Base-by-base conservation (phyloP, 768 basidiomycete genomes). In the Collybiopsis confluens region DNA sequence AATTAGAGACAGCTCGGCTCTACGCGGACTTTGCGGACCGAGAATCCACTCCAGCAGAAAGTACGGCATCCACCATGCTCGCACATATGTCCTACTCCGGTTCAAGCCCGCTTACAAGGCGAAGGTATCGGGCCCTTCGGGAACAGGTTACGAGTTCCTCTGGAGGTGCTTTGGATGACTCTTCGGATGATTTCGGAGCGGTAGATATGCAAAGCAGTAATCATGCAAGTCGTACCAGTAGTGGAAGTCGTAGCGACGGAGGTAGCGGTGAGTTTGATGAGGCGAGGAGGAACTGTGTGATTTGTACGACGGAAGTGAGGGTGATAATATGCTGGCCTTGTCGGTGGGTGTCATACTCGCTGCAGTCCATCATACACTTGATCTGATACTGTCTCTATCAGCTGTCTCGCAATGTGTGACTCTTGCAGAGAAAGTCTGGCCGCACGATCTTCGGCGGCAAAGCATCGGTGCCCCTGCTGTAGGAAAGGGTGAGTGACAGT, bases 271-370 rank as follows among this genome's bases (percentile, higher is more conserved):
- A 44, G 9, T 24, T 46, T 30, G 56, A 61, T 51, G 62, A 68
- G n/a, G 27, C 58, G 43, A 62, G 45, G 27, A 56, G 65, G 54
- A 66, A 68, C 54, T 91, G 89, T 61, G 88, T 91, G 4, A 77
- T 91, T 45, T 91, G 88, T 59, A 87, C 82, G 24, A 70, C 71
- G n/a, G 84, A 85, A 54, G 70, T 76, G 24, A 70, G 88, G 45
- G 81, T 86, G 62, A 78, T 91, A 54, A 87, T 91, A 47, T 90
- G 87, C 61, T 91, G 88, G 88, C 88, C 88, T n/a, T 90, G 88
- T 65, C 79, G 88, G 85, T 88, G 56, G 21, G 75, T 56, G 16
- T 30, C 28, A 33, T 20, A 4, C 20, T 30, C 33, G 20, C 35
- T 28, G 4, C 20, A 3, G 15, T 20, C 5, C 15, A 16, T 36